Base-by-base conservation (phyloP, 345 rosid species). In the Gossypium sturtianum region DNA sequence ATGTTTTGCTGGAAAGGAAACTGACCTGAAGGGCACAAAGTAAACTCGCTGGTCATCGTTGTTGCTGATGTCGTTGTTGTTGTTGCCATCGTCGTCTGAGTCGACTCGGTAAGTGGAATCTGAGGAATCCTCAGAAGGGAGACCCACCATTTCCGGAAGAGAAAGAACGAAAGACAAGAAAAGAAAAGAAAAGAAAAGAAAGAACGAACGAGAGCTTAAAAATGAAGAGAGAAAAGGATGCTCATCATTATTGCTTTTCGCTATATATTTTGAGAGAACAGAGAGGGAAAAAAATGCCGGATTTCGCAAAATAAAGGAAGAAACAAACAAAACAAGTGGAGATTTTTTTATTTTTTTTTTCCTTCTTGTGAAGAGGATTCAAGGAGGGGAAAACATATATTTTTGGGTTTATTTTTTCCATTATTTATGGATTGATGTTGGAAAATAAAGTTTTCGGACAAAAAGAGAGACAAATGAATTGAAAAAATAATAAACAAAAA, bases 1-100 rank as follows among this genome's bases (percentile, higher is more conserved):
- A 69, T 17, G 45, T 29, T 38, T 16, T 47, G 47, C 27, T 7
- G 51, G 7, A 52, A 45, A 76, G 61, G 49, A 45, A 56, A 65
- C 68, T 52, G 74, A 93, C 98, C 97, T 89, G 80, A 80, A 82
- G 11, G 99, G 97, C 44, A 91, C 98, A 78, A 93, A 88, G 90
- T 93, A 93, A 82, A 95, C 88, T 41, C 97, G 89, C 86, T 90
- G 98, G 80, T 88, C 92, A 81, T 83, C 90, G 45, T 16, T 51
- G 60, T 29, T 25, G 19, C 1, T 4, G 70, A 19, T 6, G 7
- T 12, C 0, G 43, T 9, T 25, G 83, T 79, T 80, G 41, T 4
- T 34, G 41, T 5, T 34, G 41, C 41, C 41, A 5, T 34, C 7
- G 41, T 34, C 41, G 82, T 82, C 87, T 25, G 92, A 81, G 81